phyloP scores from a whole-genome alignment of 176 grass and related monocot species.

The Bolboschoenus planiculmis region DNA sequence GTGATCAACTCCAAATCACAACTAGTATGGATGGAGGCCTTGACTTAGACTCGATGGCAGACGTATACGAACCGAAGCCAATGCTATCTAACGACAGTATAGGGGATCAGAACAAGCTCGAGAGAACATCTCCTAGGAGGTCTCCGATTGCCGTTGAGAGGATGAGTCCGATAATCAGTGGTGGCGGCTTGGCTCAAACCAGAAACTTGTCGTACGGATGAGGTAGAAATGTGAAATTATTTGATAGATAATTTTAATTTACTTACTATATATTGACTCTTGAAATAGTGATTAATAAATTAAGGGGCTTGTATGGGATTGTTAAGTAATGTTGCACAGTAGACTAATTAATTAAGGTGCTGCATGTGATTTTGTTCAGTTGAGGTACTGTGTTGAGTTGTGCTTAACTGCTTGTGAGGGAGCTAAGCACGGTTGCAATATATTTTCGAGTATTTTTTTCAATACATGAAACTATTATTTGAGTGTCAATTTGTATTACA shows the following conservation, averaged over 20 bases:
- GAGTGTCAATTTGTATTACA: conserved; percentile 5
- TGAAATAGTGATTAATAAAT: conserved; percentile 26
- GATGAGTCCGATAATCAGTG: conserved; percentile 58
- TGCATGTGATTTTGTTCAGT: not conserved
- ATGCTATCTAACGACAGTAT: conserved; percentile 50
- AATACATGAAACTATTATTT: conserved; percentile 16
- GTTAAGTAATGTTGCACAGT: conserved; percentile 6
- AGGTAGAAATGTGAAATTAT: conserved; percentile 22
- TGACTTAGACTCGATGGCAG: conserved; percentile 58
- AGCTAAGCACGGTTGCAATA: not conserved
- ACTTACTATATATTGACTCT: conserved; percentile 7
- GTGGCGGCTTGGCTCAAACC: conserved; percentile 25
- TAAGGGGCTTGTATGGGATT: conserved; percentile 15
- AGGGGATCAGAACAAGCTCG: conserved; percentile 70
- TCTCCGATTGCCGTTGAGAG: conserved; percentile 49
- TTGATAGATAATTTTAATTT: conserved; percentile 21
- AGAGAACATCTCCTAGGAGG: conserved; percentile 66
- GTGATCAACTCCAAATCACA: conserved; percentile 55
- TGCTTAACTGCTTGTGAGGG: conserved; percentile 10
- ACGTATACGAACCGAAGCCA: conserved; percentile 64
- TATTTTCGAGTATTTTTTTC: not conserved
- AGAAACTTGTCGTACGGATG: conserved; percentile 83
- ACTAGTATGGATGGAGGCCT: conserved; percentile 46
- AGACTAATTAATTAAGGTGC: not conserved
- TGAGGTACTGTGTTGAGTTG: conserved; percentile 9